Base-by-base conservation (phyloP, 495 filamentous ascomycete genomes). In the Talaromyces stipitatus region DNA sequence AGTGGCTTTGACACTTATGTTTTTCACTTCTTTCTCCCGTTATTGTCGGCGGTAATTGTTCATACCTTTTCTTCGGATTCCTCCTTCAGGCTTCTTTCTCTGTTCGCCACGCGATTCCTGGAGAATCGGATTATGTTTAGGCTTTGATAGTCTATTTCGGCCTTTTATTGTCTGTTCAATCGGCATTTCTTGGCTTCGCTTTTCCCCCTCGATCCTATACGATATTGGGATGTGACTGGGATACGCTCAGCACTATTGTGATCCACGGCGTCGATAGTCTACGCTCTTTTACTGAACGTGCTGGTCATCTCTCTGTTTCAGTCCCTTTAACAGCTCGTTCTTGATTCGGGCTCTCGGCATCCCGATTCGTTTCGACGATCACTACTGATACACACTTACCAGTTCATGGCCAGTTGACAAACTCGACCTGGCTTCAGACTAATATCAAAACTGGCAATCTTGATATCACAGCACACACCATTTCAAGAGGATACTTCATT, bases 41-140 rank as follows among this genome's bases (percentile, higher is more conserved):
- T 41, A 18, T 41, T 18, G 36, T 8, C 9, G n/a, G 36, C 36
- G n/a, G 36, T 16, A 14, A 41, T 16, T n/a, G n/a, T n/a, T 41
- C 36, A 41, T 41, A 16, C 36, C 36, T 18, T 41, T 41, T 16
- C 43, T 60, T 54, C 45, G 45, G 56, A 52, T 11, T 57, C 36
- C 22, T 52, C 55, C 30, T 51, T 48, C 33, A 33, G 33, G 58
- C 60, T 29, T 60, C 61, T 54, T 46, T 20, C 52, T 57, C 54
- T 60, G 61, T 64, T 66, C 55, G 27, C 47, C 45, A 18, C 36
- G 36, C 36, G 36, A 41, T 41, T 41, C 36, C 36, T 41, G 36
- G 32, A 36, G 32, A 36, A 36, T 36, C 32, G 32, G n/a, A 36
- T 16, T 36, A 3, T 36, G n/a, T 36, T 4, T 8, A 41, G 36